Conservation (phyloP, 345 rosid species). For the Syzygium aromaticum region DNA sequence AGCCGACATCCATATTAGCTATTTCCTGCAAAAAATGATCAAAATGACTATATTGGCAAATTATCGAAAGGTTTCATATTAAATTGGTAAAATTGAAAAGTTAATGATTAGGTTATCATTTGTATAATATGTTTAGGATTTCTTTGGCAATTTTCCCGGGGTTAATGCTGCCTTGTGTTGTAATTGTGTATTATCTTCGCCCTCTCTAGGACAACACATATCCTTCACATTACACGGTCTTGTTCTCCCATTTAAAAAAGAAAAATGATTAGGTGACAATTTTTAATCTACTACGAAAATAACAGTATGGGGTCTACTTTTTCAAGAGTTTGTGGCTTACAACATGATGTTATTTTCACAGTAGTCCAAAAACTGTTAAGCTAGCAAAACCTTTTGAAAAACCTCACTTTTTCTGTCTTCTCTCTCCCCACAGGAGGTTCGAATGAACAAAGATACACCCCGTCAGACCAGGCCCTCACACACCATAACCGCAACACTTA, state of each 20-base stretch:
- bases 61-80: fast-evolving
- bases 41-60: not conserved
- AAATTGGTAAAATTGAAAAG: not conserved
- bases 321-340: too few relatives aligned
- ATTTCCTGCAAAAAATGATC: not conserved
- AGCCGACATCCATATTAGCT: fast-evolving
- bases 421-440: not conserved
- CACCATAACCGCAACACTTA: not conserved
- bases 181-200: not conserved
- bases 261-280: too few relatives aligned
- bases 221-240: not conserved
- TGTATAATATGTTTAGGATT: not conserved
- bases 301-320: too few relatives aligned
- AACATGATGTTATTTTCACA: too few relatives aligned
- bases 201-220: not conserved
- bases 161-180: fast-evolving
- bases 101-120: too few relatives aligned
- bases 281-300: too few relatives aligned
- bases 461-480: not conserved
- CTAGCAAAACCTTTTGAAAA: not conserved
- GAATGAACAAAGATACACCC: not conserved
- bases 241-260: not conserved
- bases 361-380: too few relatives aligned
- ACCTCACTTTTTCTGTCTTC: not conserved
- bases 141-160: not conserved